These are phyloP conservation scores for Agapanthus africanus DNA, from an alignment of 106 monocot species.

Conservation along the genomic window DNA sequence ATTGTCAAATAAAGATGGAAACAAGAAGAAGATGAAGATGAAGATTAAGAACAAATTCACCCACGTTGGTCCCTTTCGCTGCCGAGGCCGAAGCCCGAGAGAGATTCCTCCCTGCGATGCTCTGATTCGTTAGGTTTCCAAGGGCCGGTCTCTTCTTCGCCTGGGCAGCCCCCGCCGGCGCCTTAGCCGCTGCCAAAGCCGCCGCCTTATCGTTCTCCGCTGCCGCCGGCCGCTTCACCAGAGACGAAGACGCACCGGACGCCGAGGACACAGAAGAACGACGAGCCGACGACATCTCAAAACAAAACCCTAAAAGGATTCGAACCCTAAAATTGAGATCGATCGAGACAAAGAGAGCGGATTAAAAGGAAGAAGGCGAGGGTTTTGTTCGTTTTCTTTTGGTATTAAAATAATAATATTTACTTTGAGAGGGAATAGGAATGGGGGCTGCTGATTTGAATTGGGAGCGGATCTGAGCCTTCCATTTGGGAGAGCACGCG, in stretches of 20 bases:
- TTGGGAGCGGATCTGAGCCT: too few relatives aligned
- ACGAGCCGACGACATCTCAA: neutral
- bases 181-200: slow-evolving; percentile 9
- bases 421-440: too few relatives aligned
- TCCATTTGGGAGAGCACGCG: too few relatives aligned
- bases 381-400: too few relatives aligned
- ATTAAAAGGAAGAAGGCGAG: too few relatives aligned
- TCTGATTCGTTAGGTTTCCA: slow-evolving; percentile 47
- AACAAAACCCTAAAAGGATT: too few relatives aligned
- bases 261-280: slow-evolving; percentile 5
- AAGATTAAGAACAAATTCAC: slow-evolving; percentile 9
- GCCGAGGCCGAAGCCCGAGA: slow-evolving; percentile 3
- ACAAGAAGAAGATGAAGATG: neutral
- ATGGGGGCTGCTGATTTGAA: too few relatives aligned
- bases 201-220: neutral
- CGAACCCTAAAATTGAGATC: too few relatives aligned
- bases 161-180: slow-evolving; percentile 20
- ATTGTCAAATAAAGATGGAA: neutral
- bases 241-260: slow-evolving; percentile 13
- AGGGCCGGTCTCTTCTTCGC: slow-evolving; percentile 65
- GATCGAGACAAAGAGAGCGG: too few relatives aligned
- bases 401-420: too few relatives aligned
- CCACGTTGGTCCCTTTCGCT: slow-evolving; percentile 22
- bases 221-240: slow-evolving; percentile 20
- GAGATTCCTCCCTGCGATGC: slow-evolving; percentile 5